Conservation (phyloP, 805 yeast species). For the Clavispora santaluciae region DNA sequence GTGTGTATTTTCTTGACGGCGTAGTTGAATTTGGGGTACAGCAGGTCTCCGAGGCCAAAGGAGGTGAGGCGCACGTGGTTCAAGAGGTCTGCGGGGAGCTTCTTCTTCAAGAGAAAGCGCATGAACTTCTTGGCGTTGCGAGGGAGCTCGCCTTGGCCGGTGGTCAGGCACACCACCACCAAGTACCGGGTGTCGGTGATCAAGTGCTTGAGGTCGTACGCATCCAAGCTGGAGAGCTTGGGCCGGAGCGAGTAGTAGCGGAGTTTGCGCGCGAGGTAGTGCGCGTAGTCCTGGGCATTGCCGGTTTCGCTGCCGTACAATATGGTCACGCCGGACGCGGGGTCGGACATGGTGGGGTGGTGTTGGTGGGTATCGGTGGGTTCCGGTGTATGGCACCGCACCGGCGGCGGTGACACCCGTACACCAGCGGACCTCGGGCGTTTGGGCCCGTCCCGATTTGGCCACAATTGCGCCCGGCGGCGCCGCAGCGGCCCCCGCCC, state of each 20-base stretch:
- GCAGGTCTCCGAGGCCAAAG: conserved; percentile 91
- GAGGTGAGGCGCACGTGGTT: conserved; percentile 61
- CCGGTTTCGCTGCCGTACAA: conserved; percentile 94
- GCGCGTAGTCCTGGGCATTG: conserved; percentile 81
- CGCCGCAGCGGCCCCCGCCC: too few relatives aligned
- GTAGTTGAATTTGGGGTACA: conserved; percentile 83
- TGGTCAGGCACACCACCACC: conserved; percentile 73
- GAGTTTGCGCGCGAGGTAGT: conserved; percentile 50
- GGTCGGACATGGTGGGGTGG: not conserved
- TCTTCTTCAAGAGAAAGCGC: conserved; percentile 64
- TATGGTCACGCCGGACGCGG: conserved; percentile 40
- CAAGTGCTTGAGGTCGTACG: conserved; percentile 51
- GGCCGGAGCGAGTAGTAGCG: conserved; percentile 50
- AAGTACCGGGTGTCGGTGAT: conserved; percentile 42
- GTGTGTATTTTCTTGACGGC: conserved; percentile 82
- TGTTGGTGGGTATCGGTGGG: not conserved
- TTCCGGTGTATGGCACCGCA: not conserved
- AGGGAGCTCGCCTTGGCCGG: conserved; percentile 95
- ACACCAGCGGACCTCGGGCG: too few relatives aligned
- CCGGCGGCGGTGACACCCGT: not conserved
- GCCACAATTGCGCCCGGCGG: too few relatives aligned
- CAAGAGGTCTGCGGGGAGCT: conserved; percentile 55
- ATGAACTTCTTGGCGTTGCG: conserved; percentile 69
- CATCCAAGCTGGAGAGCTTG: conserved; percentile 51
- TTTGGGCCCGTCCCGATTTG: too few relatives aligned